Base-by-base conservation (phyloP, 805 yeast species). In the Clavispora fructus region DNA sequence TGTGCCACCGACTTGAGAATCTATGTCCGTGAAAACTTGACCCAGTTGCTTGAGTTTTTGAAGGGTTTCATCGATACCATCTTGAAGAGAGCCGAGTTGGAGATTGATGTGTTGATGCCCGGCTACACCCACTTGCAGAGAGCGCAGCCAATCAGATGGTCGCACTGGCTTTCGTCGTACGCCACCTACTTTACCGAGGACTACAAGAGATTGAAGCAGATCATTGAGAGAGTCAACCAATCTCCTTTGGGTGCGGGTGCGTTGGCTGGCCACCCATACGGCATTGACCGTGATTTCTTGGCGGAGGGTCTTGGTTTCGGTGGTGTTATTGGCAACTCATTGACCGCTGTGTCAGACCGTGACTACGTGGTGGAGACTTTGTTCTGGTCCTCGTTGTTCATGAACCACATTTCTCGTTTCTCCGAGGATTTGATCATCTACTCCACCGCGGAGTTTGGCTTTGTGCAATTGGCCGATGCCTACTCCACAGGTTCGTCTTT, bases 101-200 rank as follows among this genome's bases (percentile, higher is more conserved):
- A 94, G 69, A 87, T 94, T 49, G 95, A 86, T 57, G 86, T 85
- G 16, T 77, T 94, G 62, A 94, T 94, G 98, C 99, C 99, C 10
- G 99, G 99, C 39, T 94, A 94, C 73, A 94, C 99, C 12, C 99
- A 94, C 71, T 74, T 94, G 64, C 99, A 94, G 75, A 86, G 96
- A 65, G 98, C 98, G 1, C 99, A 91, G 70, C 99, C 99, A n/a
- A 94, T 94, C 61, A 82, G 99, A 71, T 94, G 99, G 99, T 77
- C 97, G 1, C 99, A 94, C 65, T 92, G 97, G 97, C 75, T 94
- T 55, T 81, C 92, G 55, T 83, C 89, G 64, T 92, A 94, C 61
- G 97, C 97, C 33, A 92, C 99, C 2, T 94, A 91, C 63, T 85
- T 94, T 67, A 80, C 91, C 9, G 90, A 90, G 62, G 99, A 94